These are phyloP conservation scores for Xylaria longipes DNA, from an alignment of 495 filamentous ascomycete genomes.

Conservation along the genomic window DNA sequence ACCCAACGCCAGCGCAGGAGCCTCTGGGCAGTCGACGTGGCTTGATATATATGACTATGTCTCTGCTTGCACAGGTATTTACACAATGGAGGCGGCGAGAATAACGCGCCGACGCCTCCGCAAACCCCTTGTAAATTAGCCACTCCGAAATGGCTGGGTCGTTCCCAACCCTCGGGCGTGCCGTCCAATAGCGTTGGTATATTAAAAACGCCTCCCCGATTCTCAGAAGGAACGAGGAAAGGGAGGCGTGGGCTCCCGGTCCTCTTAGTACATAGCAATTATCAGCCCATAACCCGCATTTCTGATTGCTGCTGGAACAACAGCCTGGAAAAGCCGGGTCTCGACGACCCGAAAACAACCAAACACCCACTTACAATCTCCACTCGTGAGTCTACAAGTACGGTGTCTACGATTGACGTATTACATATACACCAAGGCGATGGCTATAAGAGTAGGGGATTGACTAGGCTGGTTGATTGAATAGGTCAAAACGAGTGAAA, in stretches of 20 bases:
- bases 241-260: not conserved
- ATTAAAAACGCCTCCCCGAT: not conserved
- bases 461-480: not conserved
- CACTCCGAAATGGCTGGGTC: not conserved
- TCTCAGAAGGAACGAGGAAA: not conserved
- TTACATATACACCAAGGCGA: too few species aligned
- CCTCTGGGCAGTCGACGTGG: too few species aligned
- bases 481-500: too few species aligned
- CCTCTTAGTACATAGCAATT: not conserved
- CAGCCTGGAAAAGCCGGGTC: not conserved
- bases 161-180: too few species aligned
- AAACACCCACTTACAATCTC: not conserved
- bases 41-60: too few species aligned
- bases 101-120: not conserved
- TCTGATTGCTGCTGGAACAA: not conserved
- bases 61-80: not conserved
- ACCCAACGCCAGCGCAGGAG: too few species aligned
- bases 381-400: too few species aligned
- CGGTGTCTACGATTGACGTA: too few species aligned
- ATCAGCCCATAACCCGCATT: not conserved
- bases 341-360: not conserved
- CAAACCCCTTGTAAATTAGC: not conserved
- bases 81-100: not conserved
- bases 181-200: not conserved
- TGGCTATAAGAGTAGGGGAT: not conserved